phyloP scores from a whole-genome alignment of 345 rosid genomes.

The Citropsis articulata region DNA sequence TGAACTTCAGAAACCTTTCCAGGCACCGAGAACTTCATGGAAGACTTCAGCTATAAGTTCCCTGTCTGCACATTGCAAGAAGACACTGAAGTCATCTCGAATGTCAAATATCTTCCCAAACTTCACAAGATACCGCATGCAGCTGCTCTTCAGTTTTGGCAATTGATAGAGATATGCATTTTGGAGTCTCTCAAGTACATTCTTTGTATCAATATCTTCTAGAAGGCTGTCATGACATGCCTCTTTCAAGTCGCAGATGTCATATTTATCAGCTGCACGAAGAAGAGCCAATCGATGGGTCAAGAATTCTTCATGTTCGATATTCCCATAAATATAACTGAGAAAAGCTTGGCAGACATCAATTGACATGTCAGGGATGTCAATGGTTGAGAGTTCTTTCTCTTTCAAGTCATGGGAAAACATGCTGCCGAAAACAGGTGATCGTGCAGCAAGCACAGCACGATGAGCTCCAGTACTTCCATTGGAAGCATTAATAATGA shows the following conservation, averaged over 20 bases:
- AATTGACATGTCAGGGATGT: slow-evolving; percentile 76
- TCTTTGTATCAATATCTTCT: slow-evolving; percentile 76
- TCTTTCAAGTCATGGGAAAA: slow-evolving; percentile 85
- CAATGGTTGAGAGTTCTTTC: slow-evolving; percentile 70
- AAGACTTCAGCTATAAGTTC: slow-evolving; percentile 81
- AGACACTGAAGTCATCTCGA: slow-evolving; percentile 66
- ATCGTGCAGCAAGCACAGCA: slow-evolving; percentile 83
- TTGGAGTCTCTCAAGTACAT: slow-evolving; percentile 90
- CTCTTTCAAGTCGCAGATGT: slow-evolving; percentile 72
- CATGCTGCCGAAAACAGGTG: slow-evolving; percentile 91
- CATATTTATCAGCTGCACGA: slow-evolving; percentile 85
- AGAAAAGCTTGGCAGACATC: slow-evolving; percentile 82
- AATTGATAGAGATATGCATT: slow-evolving; percentile 62
- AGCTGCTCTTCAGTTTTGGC: slow-evolving; percentile 67
- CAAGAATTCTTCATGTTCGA: slow-evolving; percentile 64
- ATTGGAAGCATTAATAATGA: slow-evolving; percentile 61
- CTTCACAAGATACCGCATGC: slow-evolving; percentile 88
- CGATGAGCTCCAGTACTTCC: slow-evolving; percentile 94
- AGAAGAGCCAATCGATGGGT: slow-evolving; percentile 72
- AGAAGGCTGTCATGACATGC: slow-evolving; percentile 81
- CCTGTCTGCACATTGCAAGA: slow-evolving; percentile 75
- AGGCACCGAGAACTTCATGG: slow-evolving; percentile 72
- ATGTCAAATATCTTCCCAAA: slow-evolving; percentile 91
- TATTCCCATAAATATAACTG: slow-evolving; percentile 74
- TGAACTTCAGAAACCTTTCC: slow-evolving; percentile 80